Percentiles rank a stretch among this genome's conserved stretches.
These are phyloP conservation scores for Dictyostelium purpureum DNA, from an alignment of 78 protist species.

Conservation along the genomic window DNA sequence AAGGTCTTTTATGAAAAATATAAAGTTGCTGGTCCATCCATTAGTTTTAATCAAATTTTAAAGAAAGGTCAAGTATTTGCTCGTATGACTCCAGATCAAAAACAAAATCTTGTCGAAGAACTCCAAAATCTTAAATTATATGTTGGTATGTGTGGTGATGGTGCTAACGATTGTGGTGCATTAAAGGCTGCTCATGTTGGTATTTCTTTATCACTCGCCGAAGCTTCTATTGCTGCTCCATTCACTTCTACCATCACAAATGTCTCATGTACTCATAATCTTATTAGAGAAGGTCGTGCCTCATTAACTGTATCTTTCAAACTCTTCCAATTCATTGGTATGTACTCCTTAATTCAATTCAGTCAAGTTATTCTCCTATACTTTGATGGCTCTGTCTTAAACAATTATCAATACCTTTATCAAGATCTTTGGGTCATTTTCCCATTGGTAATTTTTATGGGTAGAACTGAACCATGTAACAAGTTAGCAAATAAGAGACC, in stretches of 20 bases:
- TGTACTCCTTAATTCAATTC: constrained; percentile 97
- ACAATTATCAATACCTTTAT: constrained; percentile 82
- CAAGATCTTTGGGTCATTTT: constrained; percentile 85
- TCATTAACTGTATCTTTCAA: constrained; percentile 96
- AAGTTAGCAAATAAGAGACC: constrained; percentile 67
- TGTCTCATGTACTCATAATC: constrained; percentile 36
- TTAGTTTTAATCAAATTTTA: constrained; percentile 38
- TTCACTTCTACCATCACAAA: constrained; percentile 61
- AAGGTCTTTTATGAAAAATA: constrained; percentile 18
- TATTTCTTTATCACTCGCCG: constrained; percentile 88
- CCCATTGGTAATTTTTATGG: constrained; percentile 88
- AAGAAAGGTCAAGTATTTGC: constrained; percentile 86
- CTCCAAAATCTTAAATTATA: constrained; percentile 65
- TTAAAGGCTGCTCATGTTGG: constrained; percentile 99
- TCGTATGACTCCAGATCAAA: constrained; percentile 92
- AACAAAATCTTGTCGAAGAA: constrained; percentile 69
- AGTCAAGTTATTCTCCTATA: constrained; percentile 83
- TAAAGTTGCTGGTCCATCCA: not conserved
- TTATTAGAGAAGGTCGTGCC: constrained; percentile 93
- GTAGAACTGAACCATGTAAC: constrained; percentile 73
- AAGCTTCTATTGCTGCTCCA: constrained; percentile 99
- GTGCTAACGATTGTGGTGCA: constrained; percentile 99
- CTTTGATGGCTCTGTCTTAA: constrained; percentile 74
- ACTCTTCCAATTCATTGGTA: constrained; percentile 97
- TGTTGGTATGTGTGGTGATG: constrained; percentile 99